A percentile compares a stretch with the other conserved stretches of the same genome.
Conservation (phyloP, 805 yeast genomes). For the Ogataea philodendri region DNA sequence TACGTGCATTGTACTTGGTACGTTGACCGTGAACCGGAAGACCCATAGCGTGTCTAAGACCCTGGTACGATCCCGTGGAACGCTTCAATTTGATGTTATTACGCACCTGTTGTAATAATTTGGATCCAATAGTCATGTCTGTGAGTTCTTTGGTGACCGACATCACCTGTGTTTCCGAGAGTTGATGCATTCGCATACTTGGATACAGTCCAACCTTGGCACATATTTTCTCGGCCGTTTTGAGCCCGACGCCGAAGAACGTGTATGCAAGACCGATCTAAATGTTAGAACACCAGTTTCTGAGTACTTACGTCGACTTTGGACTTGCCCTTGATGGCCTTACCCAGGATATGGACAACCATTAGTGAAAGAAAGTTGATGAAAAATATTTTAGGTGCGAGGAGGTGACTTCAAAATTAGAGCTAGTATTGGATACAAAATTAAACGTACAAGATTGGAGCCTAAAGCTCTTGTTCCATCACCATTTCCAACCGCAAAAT, state of each 20-base stretch:
- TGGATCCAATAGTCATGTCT: conserved; percentile 78
- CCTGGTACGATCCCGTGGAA: conserved; percentile 79
- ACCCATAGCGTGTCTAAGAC: conserved; percentile 85
- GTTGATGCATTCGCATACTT: conserved; percentile 89
- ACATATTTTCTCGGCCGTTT: conserved; percentile 71
- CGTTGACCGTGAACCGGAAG: conserved; percentile 85
- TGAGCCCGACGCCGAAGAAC: conserved; percentile 83
- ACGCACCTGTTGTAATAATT: conserved; percentile 67
- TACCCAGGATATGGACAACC: conserved; percentile 54
- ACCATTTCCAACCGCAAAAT: conserved; percentile 67
- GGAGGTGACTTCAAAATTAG: conserved; percentile 1
- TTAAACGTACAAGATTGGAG: too few relatives aligned
- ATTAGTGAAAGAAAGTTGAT: conserved; percentile 25
- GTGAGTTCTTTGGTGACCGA: conserved; percentile 85
- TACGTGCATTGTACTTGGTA: conserved; percentile 85
- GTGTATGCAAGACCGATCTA: conserved; percentile 67
- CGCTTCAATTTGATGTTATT: conserved; percentile 78
- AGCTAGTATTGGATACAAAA: not conserved
- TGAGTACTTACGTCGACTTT: conserved; percentile 31
- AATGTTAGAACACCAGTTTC: conserved; percentile 1
- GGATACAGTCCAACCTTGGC: conserved; percentile 91
- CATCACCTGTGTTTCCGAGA: conserved; percentile 83
- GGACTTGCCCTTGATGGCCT: conserved; percentile 45
- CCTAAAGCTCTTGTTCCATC: conserved; percentile 12
- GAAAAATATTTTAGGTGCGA: conserved; percentile 9